These are phyloP conservation scores for Ogataea salicorniae DNA, from an alignment of 805 yeast genomes.

Conservation along the genomic window DNA sequence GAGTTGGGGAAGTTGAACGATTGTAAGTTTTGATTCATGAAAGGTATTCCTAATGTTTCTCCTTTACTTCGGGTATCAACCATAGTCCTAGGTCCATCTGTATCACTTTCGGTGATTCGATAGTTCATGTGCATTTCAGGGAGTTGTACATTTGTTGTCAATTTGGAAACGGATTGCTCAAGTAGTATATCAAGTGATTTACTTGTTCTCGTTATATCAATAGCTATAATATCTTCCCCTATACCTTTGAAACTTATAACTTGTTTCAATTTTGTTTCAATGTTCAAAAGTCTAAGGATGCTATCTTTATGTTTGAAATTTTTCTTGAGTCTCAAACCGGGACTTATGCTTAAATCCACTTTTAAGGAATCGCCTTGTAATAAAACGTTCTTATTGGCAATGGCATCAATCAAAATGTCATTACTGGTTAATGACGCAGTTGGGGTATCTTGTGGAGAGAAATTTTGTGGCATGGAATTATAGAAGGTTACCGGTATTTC, in stretches of 20 bases:
- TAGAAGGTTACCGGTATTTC: constrained; percentile 2
- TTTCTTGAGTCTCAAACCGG: background rate
- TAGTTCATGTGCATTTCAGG: background rate
- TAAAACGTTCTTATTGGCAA: background rate
- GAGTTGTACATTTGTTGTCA: background rate
- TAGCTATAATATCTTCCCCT: background rate
- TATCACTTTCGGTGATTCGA: background rate
- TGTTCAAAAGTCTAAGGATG: background rate
- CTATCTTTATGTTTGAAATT: background rate
- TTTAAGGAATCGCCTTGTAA: background rate
- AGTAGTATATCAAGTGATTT: background rate
- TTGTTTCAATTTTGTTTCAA: background rate
- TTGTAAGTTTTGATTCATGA: background rate
- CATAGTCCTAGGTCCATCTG: background rate
- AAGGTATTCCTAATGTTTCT: background rate
- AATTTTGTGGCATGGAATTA: background rate
- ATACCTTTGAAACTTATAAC: background rate
- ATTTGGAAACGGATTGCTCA: background rate
- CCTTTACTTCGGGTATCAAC: background rate
- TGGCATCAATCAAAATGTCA: background rate
- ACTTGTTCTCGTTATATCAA: background rate
- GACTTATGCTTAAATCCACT: background rate
- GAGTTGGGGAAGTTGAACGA: background rate
- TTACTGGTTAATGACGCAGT: background rate
- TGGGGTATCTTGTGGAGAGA: background rate